Percentiles rank a stretch among this genome's conserved stretches.
phyloP scores from a whole-genome alignment of 2,329 filamentous ascomycete genomes.

The Colletotrichum kahawae region DNA sequence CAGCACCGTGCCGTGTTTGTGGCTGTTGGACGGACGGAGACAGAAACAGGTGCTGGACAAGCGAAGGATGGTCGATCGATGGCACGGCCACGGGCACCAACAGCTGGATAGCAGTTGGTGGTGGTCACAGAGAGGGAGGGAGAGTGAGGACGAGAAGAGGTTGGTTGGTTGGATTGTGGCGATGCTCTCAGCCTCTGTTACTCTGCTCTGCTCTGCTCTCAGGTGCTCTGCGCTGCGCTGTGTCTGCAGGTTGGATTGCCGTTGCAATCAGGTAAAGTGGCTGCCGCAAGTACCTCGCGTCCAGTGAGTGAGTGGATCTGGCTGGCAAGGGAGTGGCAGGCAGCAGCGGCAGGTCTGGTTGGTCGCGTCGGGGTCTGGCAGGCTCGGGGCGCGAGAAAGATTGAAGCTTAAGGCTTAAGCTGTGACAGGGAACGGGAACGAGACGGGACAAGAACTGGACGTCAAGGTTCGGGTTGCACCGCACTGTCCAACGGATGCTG shows the following conservation, averaged over 20 bases:
- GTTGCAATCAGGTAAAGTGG: neutral
- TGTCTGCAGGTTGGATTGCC: neutral
- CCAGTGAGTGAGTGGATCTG: neutral
- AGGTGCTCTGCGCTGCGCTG: neutral
- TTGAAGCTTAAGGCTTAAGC: neutral
- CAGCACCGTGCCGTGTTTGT: neutral
- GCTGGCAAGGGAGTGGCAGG: neutral
- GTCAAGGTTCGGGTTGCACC: neutral
- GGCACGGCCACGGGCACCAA: conserved; percentile 3
- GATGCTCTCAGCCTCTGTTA: neutral
- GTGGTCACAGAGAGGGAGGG: conserved; percentile 2
- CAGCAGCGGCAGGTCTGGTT: neutral
- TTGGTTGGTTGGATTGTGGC: neutral
- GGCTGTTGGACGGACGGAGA: neutral
- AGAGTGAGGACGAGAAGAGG: neutral
- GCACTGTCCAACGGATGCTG: neutral
- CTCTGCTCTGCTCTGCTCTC: neutral
- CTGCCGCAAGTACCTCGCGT: neutral
- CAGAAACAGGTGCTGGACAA: neutral
- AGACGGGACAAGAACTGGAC: neutral
- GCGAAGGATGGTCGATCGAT: neutral
- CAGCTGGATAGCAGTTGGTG: neutral
- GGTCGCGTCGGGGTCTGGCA: neutral
- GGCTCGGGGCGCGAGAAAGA: neutral
- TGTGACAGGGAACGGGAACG: neutral